These are phyloP conservation scores for Globisporangium uncinulatum DNA, from an alignment of 352 stramenopile species.

Conservation along the genomic window DNA sequence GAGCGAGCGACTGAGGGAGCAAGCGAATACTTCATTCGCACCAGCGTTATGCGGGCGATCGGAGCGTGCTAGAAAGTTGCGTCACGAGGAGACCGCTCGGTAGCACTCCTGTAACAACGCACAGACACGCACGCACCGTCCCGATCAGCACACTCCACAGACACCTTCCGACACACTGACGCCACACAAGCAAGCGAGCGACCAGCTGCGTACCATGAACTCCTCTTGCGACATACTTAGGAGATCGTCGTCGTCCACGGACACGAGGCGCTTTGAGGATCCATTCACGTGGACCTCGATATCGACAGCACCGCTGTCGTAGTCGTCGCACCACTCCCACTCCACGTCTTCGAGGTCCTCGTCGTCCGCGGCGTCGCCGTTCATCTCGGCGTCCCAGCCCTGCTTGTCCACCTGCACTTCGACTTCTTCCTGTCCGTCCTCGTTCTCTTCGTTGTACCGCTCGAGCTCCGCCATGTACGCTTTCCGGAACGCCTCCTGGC, in stretches of 20 bases:
- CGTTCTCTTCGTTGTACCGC: conserved; percentile 83
- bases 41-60: too few species aligned
- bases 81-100: conserved; percentile 39
- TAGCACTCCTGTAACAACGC: conserved; percentile 52
- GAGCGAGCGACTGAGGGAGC: background rate
- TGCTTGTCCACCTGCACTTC: conserved; percentile 79
- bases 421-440: conserved; percentile 59
- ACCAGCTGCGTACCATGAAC: conserved; percentile 55
- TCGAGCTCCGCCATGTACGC: conserved; percentile 81
- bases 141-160: background rate
- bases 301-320: conserved; percentile 30
- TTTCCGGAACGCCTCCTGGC: conserved; percentile 76
- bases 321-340: conserved; percentile 82
- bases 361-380: conserved; percentile 59
- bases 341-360: conserved; percentile 77
- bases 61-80: too few species aligned
- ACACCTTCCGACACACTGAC: conserved; percentile 1
- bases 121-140: background rate
- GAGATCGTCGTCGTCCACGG: conserved; percentile 75
- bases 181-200: background rate
- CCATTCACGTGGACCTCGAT: conserved; percentile 69
- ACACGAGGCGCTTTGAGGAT: conserved; percentile 46
- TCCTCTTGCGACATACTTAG: conserved; percentile 81
- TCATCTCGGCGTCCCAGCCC: conserved; percentile 83
- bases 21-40: background rate